Conservation (phyloP, 441 rosid genomes). For the Bocquillonia castaneifolia region DNA sequence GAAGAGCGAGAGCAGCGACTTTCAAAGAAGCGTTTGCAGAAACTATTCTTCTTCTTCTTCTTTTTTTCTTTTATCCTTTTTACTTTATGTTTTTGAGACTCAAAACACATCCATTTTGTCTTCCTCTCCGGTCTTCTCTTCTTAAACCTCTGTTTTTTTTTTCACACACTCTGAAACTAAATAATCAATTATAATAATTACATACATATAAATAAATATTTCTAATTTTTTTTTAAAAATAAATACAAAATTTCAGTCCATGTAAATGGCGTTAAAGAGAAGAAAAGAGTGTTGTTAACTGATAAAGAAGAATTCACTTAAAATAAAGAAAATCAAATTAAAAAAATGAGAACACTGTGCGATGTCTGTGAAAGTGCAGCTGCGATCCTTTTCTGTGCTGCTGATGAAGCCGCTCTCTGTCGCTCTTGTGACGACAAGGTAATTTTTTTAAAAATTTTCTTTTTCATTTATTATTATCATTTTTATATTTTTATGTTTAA, state of each 20-base stretch:
- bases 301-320: neutral
- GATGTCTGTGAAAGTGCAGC: slow-evolving; percentile 86
- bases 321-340: neutral
- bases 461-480: neutral
- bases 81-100: no score
- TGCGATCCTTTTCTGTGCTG: slow-evolving; percentile 82
- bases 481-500: no score
- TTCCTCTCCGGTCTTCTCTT: no score
- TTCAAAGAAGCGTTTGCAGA: no score
- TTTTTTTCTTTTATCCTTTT: no score
- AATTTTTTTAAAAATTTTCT: neutral
- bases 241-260: no score
- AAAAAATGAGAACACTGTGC: slow-evolving; percentile 71
- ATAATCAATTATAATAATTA: neutral
- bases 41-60: no score
- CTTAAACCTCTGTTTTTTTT: no score
- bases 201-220: no score
- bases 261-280: neutral
- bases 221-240: no score
- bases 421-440: slow-evolving; percentile 72
- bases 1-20: no score
- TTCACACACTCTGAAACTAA: neutral
- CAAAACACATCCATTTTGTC: no score
- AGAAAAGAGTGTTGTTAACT: neutral
- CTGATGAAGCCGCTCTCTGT: slow-evolving; percentile 92